These are phyloP conservation scores for Aspergillus diversus DNA, from an alignment of 495 filamentous ascomycete genomes.

Conservation along the genomic window DNA sequence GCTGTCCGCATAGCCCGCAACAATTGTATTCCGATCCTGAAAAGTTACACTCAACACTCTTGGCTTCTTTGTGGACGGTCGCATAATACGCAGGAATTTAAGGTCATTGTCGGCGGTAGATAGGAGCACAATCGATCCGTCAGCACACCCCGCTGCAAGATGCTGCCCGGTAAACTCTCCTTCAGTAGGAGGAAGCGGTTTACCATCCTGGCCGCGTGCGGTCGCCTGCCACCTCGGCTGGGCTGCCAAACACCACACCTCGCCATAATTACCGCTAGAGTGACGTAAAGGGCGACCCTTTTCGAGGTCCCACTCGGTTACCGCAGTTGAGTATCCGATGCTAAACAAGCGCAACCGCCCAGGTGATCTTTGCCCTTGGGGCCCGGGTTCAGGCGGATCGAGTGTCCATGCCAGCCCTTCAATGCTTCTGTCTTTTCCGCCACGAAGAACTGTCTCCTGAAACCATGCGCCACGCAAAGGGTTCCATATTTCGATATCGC, in stretches of 20 bases:
- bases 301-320: conserved; percentile 94
- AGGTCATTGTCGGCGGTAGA: conserved; percentile 83
- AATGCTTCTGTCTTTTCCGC: conserved; percentile 83
- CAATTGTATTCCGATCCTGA: conserved; percentile 77
- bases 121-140: conserved; percentile 84
- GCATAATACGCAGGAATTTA: conserved; percentile 68
- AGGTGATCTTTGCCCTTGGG: conserved; percentile 60
- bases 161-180: conserved; percentile 63
- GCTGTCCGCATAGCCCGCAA: conserved; percentile 91
- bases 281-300: conserved; percentile 75
- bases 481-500: conserved; percentile 99
- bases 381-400: conserved; percentile 71
- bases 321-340: conserved; percentile 87
- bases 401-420: conserved; percentile 94
- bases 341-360: conserved; percentile 90
- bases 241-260: conserved; percentile 94
- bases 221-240: conserved; percentile 65
- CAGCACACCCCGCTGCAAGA: conserved; percentile 87
- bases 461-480: conserved; percentile 83
- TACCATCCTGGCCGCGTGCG: conserved; percentile 40
- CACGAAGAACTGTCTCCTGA: conserved; percentile 83
- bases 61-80: conserved; percentile 76
- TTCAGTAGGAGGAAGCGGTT: conserved; percentile 38
- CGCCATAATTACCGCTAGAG: conserved; percentile 89
- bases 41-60: conserved; percentile 89